phyloP scores from a whole-genome alignment of 192 early-diverging fungal species.

The Podila clonocystis region DNA sequence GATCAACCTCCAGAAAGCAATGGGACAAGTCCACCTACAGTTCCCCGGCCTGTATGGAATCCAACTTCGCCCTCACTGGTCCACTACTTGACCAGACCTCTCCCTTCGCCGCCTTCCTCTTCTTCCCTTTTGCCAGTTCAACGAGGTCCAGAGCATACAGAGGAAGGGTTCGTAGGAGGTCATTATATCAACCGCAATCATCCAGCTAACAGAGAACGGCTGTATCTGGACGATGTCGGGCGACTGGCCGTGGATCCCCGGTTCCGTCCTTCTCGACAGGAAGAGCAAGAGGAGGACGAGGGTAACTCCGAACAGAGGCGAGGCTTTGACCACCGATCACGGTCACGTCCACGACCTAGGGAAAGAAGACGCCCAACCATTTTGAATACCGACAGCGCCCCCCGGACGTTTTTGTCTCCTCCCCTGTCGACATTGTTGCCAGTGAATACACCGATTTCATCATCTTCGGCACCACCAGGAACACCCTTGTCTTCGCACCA shows the following conservation, averaged over 20 bases:
- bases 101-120: neutral
- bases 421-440: neutral
- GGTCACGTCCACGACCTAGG: conserved; percentile 1
- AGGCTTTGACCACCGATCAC: neutral
- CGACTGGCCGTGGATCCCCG: neutral
- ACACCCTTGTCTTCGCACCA: neutral
- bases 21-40: neutral
- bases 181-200: neutral
- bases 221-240: neutral
- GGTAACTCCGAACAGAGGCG: too few species aligned
- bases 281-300: too few species aligned
- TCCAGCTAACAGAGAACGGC: neutral
- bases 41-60: conserved; percentile 9
- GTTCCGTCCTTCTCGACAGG: neutral
- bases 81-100: conserved; percentile 14
- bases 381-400: neutral
- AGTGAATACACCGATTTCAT: neutral
- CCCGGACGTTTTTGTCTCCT: neutral
- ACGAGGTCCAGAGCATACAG: neutral
- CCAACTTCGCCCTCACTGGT: conserved; percentile 8
- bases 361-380: neutral
- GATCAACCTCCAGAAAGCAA: neutral
- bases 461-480: neutral
- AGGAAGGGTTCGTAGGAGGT: neutral
- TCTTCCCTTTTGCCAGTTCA: neutral